Conservation (phyloP, 768 basidiomycete genomes). For the Leccinum subtestaceum region DNA sequence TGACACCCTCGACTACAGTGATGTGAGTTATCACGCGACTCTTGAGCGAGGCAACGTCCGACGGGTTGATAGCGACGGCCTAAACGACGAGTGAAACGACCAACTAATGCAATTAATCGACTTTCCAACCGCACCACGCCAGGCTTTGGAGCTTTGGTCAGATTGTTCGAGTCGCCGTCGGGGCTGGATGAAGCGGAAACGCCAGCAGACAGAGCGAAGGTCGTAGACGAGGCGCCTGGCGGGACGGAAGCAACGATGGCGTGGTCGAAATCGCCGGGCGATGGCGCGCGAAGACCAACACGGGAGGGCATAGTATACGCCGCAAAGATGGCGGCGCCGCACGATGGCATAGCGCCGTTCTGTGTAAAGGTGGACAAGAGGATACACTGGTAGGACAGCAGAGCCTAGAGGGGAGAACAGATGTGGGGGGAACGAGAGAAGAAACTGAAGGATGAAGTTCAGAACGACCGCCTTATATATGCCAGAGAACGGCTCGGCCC, state of each 20-base stretch:
- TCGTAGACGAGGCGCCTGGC: not conserved
- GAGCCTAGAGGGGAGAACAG: not conserved
- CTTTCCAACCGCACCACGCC: not conserved
- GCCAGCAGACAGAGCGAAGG: not conserved
- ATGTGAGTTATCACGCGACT: slow-evolving; percentile 4
- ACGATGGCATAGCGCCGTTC: not conserved
- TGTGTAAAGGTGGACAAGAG: not conserved
- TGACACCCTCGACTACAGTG: slow-evolving; percentile 7
- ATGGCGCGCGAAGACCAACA: not conserved
- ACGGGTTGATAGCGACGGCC: not conserved
- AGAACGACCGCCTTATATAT: slow-evolving; percentile 5
- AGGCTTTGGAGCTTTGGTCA: not conserved
- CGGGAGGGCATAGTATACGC: not conserved
- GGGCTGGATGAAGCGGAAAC: not conserved
- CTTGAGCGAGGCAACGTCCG: not conserved
- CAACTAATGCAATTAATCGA: not conserved
- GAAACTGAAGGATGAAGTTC: not conserved
- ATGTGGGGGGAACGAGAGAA: not conserved
- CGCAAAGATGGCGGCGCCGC: not conserved
- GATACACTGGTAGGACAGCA: not conserved
- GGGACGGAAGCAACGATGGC: not conserved
- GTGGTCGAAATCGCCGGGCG: not conserved
- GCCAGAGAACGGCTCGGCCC: not conserved
- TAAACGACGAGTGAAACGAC: not conserved
- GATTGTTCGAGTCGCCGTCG: not conserved